Evolutionary conservation across 2,329 filamentous ascomycete species (phyloP).

Genomic region (Juglanconis oblonga): DNA sequence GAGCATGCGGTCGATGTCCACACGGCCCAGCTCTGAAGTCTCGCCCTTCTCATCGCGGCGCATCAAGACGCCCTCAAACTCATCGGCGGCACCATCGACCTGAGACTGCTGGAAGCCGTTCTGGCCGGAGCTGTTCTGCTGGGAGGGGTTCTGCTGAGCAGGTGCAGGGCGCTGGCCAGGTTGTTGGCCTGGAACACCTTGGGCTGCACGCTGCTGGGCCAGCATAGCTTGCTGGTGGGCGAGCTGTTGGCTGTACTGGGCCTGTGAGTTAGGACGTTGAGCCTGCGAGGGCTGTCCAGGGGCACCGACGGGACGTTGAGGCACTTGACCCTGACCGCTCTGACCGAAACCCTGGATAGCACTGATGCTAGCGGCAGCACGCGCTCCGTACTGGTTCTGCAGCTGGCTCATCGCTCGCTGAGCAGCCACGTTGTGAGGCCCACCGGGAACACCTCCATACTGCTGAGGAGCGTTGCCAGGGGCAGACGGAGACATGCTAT

Average conservation of each 20-base stretch:
- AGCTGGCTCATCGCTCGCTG: conserved; percentile 56
- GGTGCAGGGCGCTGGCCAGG: conserved; percentile 19
- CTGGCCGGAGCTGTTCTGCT: conserved; percentile 34
- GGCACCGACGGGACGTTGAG: conserved; percentile 20
- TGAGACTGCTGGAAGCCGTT: conserved; percentile 50
- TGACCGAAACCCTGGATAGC: conserved; percentile 51
- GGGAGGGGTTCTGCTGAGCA: conserved; percentile 27
- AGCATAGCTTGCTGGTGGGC: conserved; percentile 23
- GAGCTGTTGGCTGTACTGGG: conserved; percentile 32
- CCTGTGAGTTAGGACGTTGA: conserved; percentile 15
- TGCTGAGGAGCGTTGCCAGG: conserved; percentile 26
- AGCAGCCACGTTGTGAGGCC: conserved; percentile 37
- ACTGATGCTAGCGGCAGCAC: conserved; percentile 65
- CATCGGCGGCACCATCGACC: conserved; percentile 69
- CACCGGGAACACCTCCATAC: conserved; percentile 2
- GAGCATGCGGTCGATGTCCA: conserved; percentile 67
- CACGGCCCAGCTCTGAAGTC: conserved; percentile 52
- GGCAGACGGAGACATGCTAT: conserved; percentile 28
- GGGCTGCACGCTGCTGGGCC: conserved; percentile 23
- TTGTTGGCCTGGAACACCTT: not conserved
- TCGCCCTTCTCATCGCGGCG: conserved; percentile 53
- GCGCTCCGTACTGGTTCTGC: conserved; percentile 57
- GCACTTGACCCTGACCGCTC: conserved; percentile 25
- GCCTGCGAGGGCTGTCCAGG: conserved; percentile 21
- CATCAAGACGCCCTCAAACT: conserved; percentile 57